phyloP scores from a whole-genome alignment of 2,329 filamentous ascomycete genomes.

The Aspergillus melleus region DNA sequence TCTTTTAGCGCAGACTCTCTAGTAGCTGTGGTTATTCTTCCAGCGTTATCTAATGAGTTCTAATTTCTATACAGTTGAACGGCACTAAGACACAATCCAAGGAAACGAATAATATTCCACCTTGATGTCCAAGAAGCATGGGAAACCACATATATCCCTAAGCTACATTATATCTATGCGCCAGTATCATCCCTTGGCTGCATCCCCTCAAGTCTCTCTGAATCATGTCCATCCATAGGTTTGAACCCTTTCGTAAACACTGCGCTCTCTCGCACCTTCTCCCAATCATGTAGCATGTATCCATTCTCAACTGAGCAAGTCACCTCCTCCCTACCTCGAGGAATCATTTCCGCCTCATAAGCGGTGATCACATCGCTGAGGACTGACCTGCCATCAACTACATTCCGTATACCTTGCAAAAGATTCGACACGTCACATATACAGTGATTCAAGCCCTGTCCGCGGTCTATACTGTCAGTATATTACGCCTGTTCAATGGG shows the following conservation, averaged over 20 bases:
- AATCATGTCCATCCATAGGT: slow-evolving; percentile 10
- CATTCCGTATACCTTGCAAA: background rate
- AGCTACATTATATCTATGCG: background rate
- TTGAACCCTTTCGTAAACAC: slow-evolving; percentile 8
- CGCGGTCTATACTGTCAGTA: background rate
- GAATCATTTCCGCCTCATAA: slow-evolving; percentile 8
- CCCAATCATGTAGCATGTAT: slow-evolving; percentile 11
- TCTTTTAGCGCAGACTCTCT: too few relatives aligned
- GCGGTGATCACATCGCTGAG: background rate
- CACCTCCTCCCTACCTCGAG: slow-evolving; percentile 7
- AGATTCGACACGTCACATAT: slow-evolving; percentile 8
- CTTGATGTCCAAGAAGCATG: too few relatives aligned
- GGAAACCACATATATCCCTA: too few relatives aligned
- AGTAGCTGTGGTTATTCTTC: too few relatives aligned
- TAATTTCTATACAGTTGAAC: too few relatives aligned
- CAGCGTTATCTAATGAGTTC: too few relatives aligned
- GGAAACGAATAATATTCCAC: too few relatives aligned
- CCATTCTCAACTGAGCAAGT: slow-evolving; percentile 9
- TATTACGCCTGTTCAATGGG: background rate
- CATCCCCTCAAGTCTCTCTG: slow-evolving; percentile 1
- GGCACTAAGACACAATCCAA: too few relatives aligned
- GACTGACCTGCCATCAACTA: background rate
- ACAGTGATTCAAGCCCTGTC: slow-evolving; percentile 11
- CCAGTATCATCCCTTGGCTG: background rate
- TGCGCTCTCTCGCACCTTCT: slow-evolving; percentile 4